A percentile compares a stretch with the other conserved stretches of the same genome.
phyloP scores from a whole-genome alignment of 805 yeast genomes.

The Barnettozyma sucrosica region DNA sequence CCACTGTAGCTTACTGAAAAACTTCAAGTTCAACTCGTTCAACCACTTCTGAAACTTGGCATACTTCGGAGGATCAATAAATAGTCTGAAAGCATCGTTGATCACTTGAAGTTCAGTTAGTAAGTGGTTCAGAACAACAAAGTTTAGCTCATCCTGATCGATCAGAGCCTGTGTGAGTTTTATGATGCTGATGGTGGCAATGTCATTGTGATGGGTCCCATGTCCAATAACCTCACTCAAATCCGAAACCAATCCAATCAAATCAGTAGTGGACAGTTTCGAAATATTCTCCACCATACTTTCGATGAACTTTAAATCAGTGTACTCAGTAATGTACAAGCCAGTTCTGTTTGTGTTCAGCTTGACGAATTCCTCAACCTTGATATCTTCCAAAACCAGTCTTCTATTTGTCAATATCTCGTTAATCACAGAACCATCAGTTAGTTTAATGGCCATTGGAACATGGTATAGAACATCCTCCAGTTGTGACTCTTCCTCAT shows the following conservation, averaged over 20 bases:
- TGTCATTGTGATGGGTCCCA: constrained; percentile 20
- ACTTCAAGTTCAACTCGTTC: constrained; percentile 6
- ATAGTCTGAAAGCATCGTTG: constrained; percentile 17
- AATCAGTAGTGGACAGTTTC: constrained; percentile 23
- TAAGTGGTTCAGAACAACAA: constrained; percentile 25
- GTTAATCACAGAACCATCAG: constrained; percentile 32
- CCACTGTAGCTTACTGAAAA: constrained; percentile 35
- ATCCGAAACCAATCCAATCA: constrained; percentile 31
- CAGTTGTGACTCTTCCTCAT: constrained; percentile 26
- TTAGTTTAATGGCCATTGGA: constrained; percentile 44
- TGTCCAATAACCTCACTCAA: constrained; percentile 28
- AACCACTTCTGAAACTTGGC: constrained; percentile 15
- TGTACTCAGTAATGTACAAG: constrained; percentile 45
- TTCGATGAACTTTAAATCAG: constrained; percentile 24
- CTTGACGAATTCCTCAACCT: constrained; percentile 29
- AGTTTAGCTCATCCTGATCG: constrained; percentile 13
- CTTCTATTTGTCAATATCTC: constrained; percentile 40
- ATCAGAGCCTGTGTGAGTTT: constrained; percentile 21
- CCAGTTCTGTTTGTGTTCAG: constrained; percentile 43
- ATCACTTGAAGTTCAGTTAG: constrained; percentile 24
- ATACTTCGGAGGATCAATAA: constrained; percentile 7
- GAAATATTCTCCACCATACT: constrained; percentile 21
- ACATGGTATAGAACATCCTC: constrained; percentile 60
- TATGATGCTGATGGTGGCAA: constrained; percentile 26
- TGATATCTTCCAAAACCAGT: constrained; percentile 17